Conservation (phyloP, 164 flowering plant species). For the Nymphaea thermarum region DNA sequence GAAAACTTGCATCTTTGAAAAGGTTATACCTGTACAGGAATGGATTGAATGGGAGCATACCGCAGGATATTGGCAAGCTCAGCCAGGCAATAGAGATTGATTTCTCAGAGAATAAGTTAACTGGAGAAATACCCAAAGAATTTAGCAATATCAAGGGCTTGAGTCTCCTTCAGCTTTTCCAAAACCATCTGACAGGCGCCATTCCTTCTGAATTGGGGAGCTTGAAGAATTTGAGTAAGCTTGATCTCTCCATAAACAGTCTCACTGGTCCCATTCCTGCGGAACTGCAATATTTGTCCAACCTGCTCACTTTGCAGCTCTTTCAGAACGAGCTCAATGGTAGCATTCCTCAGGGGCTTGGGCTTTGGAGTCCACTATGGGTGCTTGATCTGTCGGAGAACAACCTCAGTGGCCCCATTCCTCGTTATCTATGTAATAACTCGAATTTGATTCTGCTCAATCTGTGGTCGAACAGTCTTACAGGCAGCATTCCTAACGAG, state of each 20-base stretch:
- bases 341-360: constrained; percentile 67
- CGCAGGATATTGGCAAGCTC: constrained; percentile 76
- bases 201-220: constrained; percentile 63
- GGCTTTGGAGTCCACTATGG: constrained; percentile 63
- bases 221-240: constrained; percentile 51
- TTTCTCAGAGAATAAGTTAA: constrained; percentile 69
- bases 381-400: constrained; percentile 82
- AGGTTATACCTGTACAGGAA: constrained; percentile 71
- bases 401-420: constrained; percentile 58
- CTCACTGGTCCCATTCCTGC: constrained; percentile 73
- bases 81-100: constrained; percentile 58
- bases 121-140: constrained; percentile 74
- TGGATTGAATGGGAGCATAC: constrained; percentile 70
- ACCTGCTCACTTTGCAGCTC: constrained; percentile 60
- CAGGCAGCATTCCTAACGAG: constrained; percentile 68
- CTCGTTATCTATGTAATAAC: constrained; percentile 50
- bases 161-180: constrained; percentile 51
- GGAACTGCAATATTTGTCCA: constrained; percentile 52
- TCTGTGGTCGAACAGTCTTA: constrained; percentile 55
- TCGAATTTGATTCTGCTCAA: constrained; percentile 57
- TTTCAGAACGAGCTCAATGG: constrained; percentile 65
- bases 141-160: constrained; percentile 48
- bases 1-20: constrained; percentile 40
- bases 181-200: constrained; percentile 66
- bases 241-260: constrained; percentile 75